Conservation (phyloP, 2,329 filamentous ascomycete species). For the Talaromyces sp. region DNA sequence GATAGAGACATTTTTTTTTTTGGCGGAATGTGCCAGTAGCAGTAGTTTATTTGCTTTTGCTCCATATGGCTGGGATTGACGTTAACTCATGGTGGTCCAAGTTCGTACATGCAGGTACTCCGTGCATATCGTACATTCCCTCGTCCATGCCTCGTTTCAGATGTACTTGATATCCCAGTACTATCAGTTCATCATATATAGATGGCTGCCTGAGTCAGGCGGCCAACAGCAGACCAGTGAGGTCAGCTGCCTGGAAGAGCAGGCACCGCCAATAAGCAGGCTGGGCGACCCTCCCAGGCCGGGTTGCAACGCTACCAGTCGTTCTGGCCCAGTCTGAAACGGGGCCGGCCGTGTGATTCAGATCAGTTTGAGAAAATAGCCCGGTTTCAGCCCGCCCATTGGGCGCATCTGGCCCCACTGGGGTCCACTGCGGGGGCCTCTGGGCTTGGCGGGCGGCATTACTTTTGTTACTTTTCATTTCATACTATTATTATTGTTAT, state of each 20-base stretch:
- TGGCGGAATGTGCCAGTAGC: background rate
- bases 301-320: background rate
- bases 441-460: background rate
- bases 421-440: background rate
- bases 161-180: background rate
- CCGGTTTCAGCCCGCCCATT: constrained; percentile 1
- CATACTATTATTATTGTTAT: too few species aligned
- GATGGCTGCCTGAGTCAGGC: too few species aligned
- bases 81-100: background rate
- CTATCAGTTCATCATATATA: too few species aligned
- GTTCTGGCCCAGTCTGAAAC: constrained; percentile 13
- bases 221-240: too few species aligned
- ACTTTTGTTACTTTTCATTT: too few species aligned
- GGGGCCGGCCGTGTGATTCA: constrained; percentile 13
- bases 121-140: background rate
- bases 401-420: background rate
- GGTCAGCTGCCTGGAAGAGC: background rate
- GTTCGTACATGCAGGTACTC: background rate
- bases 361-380: constrained; percentile 13
- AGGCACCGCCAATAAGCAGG: background rate
- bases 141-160: background rate
- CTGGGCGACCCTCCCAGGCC: background rate
- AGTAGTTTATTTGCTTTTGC: background rate
- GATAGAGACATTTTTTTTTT: background rate
- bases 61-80: too few species aligned